These are phyloP conservation scores for Berberis thunbergii DNA, from an alignment of 164 flowering plant species.

Conservation along the genomic window DNA sequence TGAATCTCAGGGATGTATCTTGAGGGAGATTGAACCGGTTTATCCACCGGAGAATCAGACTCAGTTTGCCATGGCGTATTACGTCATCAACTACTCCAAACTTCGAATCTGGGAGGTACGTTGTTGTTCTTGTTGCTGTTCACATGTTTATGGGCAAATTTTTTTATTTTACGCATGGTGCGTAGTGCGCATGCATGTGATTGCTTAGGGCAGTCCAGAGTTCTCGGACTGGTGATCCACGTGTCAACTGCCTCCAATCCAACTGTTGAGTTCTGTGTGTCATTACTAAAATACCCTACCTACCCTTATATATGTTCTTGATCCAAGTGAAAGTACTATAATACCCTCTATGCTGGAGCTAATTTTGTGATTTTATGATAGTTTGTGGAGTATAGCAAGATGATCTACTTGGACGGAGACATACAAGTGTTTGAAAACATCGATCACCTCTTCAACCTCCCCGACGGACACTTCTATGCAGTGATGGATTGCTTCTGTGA, in stretches of 20 bases:
- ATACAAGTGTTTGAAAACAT: conserved; percentile 69
- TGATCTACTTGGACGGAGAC: conserved; percentile 80
- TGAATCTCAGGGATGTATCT: conserved; percentile 47
- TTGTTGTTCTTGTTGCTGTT: neutral
- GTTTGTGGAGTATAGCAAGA: conserved; percentile 75
- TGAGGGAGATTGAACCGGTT: conserved; percentile 59
- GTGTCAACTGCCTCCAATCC: neutral
- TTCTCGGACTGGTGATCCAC: neutral
- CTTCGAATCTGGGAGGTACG: conserved; percentile 77
- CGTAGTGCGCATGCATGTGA: too few relatives aligned
- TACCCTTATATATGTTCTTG: too few relatives aligned
- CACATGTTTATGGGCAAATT: neutral
- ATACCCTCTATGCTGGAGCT: neutral
- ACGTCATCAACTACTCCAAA: conserved; percentile 74
- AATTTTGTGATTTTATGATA: conserved; percentile 5
- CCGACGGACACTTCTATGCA: conserved; percentile 48
- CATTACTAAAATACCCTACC: too few relatives aligned
- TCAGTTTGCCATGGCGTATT: conserved; percentile 65
- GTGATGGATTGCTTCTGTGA: conserved; percentile 83
- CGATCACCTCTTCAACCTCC: conserved; percentile 59
- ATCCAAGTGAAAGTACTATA: neutral
- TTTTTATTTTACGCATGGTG: too few relatives aligned
- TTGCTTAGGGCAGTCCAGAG: neutral
- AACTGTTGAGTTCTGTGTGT: too few relatives aligned
- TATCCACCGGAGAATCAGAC: conserved; percentile 54